Conservation (phyloP, 306 rosid genomes). For the Chamaecrista fasciculata region DNA sequence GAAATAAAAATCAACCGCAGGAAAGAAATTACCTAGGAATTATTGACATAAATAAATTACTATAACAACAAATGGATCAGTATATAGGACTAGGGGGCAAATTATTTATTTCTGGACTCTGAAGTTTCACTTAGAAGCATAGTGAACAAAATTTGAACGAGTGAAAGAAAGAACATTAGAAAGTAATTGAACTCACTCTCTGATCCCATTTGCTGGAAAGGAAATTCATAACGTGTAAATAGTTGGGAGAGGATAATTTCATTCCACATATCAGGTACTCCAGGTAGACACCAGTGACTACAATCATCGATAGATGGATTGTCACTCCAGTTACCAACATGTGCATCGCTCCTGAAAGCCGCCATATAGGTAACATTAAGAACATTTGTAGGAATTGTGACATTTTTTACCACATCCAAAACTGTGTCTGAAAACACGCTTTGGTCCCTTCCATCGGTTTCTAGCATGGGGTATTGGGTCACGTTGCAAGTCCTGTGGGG, state of each 20-base stretch:
- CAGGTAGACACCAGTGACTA: constrained; percentile 94
- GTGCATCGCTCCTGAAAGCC: constrained; percentile 80
- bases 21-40: neutral
- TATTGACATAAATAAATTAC: neutral
- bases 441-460: constrained; percentile 49
- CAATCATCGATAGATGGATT: constrained; percentile 60
- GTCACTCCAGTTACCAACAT: constrained; percentile 77
- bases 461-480: constrained; percentile 47
- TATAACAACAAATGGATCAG: neutral
- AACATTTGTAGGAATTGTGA: constrained; percentile 47
- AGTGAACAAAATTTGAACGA: neutral
- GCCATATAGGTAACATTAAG: constrained; percentile 72
- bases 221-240: constrained; percentile 33
- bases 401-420: constrained; percentile 51
- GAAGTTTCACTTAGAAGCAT: neutral
- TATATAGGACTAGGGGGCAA: neutral
- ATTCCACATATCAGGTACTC: constrained; percentile 87
- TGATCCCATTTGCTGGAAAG: constrained; percentile 34
- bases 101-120: constrained; percentile 14
- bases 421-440: constrained; percentile 58
- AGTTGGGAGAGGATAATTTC: constrained; percentile 65
- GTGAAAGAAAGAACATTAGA: neutral
- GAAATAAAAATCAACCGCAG: constrained; percentile 23
- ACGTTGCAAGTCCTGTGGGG: constrained; percentile 53
- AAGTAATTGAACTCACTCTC: constrained; percentile 36